Conservation (phyloP, 345 rosid genomes). For the Rubroshorea leprosula region DNA sequence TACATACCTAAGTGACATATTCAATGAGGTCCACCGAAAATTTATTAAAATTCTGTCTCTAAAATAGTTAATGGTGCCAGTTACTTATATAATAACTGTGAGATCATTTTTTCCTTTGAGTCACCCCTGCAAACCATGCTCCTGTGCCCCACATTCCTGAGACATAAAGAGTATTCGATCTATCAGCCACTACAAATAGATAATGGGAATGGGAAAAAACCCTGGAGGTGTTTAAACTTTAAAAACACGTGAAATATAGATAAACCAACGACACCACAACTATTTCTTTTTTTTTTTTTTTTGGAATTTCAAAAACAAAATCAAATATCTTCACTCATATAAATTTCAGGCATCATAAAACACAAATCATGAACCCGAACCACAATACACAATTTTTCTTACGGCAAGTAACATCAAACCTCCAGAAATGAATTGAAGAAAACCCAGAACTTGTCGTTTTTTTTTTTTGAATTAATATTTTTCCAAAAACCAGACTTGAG, state of each 20-base stretch:
- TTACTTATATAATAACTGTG: too few relatives aligned
- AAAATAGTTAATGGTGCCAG: too few relatives aligned
- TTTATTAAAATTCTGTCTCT: too few relatives aligned
- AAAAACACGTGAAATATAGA: not conserved
- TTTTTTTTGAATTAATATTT: too few relatives aligned
- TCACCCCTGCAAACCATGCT: slow-evolving; percentile 34
- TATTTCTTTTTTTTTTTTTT: too few relatives aligned
- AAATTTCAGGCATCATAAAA: not conserved
- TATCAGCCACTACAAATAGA: slow-evolving; percentile 10
- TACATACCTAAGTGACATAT: too few relatives aligned
- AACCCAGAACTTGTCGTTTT: too few relatives aligned
- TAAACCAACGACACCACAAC: too few relatives aligned
- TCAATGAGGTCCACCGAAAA: too few relatives aligned
- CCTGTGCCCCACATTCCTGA: slow-evolving; percentile 41
- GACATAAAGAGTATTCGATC: slow-evolving; percentile 13
- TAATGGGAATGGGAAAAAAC: not conserved
- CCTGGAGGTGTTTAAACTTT: too few relatives aligned
- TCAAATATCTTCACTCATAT: not conserved
- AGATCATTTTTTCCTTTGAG: too few relatives aligned
- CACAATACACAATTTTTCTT: not conserved
- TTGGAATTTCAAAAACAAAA: not conserved
- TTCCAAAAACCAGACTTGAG: too few relatives aligned
- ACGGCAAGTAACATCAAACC: not conserved
- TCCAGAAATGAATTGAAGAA: not conserved
- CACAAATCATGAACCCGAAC: not conserved